Evolutionary conservation across 2,329 filamentous ascomycete genomes (phyloP).

Genomic region (Penicillium frequentans): DNA sequence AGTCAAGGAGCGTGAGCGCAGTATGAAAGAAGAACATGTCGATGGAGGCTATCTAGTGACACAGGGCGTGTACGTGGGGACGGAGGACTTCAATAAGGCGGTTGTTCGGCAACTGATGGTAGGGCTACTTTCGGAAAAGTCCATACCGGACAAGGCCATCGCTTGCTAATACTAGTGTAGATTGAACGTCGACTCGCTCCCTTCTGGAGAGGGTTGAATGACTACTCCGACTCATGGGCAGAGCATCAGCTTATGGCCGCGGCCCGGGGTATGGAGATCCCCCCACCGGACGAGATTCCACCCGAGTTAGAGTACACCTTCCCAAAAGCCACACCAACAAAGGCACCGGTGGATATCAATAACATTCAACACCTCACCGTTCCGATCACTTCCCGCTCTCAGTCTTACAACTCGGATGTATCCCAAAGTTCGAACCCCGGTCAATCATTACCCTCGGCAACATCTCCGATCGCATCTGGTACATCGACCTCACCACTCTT

Average conservation of each 20-base stretch:
- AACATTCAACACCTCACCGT: constrained; percentile 73
- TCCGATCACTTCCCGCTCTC: constrained; percentile 73
- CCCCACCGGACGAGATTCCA: constrained; percentile 78
- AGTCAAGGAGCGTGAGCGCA: constrained; percentile 82
- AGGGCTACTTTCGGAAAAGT: constrained; percentile 28
- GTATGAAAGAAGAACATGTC: constrained; percentile 86
- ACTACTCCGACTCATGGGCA: constrained; percentile 85
- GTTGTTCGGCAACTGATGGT: constrained; percentile 90
- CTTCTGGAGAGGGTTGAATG: constrained; percentile 92
- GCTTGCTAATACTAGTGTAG: constrained; percentile 49
- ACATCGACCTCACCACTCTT: constrained; percentile 60
- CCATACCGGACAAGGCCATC: background rate
- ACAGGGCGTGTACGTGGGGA: constrained; percentile 85
- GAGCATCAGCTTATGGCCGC: constrained; percentile 94
- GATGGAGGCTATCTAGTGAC: constrained; percentile 95
- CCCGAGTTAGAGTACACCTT: constrained; percentile 62
- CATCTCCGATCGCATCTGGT: constrained; percentile 56
- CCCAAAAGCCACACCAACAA: constrained; percentile 46
- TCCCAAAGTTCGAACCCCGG: constrained; percentile 64
- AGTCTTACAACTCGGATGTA: constrained; percentile 75
- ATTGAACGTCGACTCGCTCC: constrained; percentile 90
- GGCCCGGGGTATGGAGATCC: constrained; percentile 78
- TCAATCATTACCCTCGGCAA: constrained; percentile 62
- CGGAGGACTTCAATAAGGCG: constrained; percentile 89
- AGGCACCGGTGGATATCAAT: constrained; percentile 53